phyloP scores from a whole-genome alignment of 805 yeast species.

The Candida corydali region DNA sequence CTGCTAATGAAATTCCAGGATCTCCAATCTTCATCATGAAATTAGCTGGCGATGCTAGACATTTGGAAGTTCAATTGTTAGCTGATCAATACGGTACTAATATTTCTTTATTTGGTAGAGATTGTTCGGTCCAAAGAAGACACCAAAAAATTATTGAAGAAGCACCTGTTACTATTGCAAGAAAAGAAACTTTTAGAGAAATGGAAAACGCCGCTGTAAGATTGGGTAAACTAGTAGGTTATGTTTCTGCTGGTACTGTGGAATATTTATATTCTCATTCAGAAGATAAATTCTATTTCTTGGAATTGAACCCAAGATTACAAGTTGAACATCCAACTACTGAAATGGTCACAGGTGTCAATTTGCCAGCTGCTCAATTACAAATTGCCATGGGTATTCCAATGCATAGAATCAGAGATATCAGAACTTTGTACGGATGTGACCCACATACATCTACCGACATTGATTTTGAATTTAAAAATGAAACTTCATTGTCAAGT shows the following conservation, averaged over 20 bases:
- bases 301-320: slow-evolving; percentile 96
- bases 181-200: slow-evolving; percentile 72
- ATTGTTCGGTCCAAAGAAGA: slow-evolving; percentile 99
- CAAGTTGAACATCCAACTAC: slow-evolving; percentile 99
- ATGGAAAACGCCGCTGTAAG: slow-evolving; percentile 99
- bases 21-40: slow-evolving; percentile 98
- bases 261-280: slow-evolving; percentile 93
- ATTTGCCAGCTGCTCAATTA: slow-evolving; percentile 96
- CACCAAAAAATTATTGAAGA: slow-evolving; percentile 99
- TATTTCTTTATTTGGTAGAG: slow-evolving; percentile 96
- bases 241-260: slow-evolving; percentile 98
- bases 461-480: slow-evolving; percentile 84
- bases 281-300: slow-evolving; percentile 91
- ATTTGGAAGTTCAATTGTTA: slow-evolving; percentile 93
- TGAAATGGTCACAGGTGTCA: slow-evolving; percentile 98
- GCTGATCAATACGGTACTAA: slow-evolving; percentile 99
- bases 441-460: slow-evolving; percentile 90
- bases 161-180: slow-evolving; percentile 97
- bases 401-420: slow-evolving; percentile 89
- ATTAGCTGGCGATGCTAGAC: slow-evolving; percentile 96
- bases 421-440: slow-evolving; percentile 88
- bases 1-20: slow-evolving; percentile 96
- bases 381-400: slow-evolving; percentile 99
- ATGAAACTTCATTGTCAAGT: slow-evolving; percentile 62
- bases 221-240: slow-evolving; percentile 94